These are phyloP conservation scores for Stephania japonica DNA, from an alignment of 164 flowering plant species.

Conservation along the genomic window DNA sequence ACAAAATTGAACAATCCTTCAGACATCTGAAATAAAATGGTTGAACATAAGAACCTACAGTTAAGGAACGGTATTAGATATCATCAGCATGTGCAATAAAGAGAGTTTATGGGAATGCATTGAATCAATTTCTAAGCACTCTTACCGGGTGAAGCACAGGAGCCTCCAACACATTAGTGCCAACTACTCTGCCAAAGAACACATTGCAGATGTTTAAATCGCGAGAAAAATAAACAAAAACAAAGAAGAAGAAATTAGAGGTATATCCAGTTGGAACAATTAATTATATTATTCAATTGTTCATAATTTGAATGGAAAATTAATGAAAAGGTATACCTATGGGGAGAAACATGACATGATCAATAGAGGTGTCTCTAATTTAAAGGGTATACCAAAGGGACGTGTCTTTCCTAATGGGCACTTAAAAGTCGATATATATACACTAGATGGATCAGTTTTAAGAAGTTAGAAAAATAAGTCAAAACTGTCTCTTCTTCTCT, in stretches of 20 bases:
- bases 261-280: too few relatives aligned
- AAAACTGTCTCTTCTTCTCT: too few relatives aligned
- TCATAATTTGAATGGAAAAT: too few relatives aligned
- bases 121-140: not conserved
- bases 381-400: too few relatives aligned
- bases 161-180: conserved; percentile 67
- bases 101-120: not conserved
- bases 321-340: too few relatives aligned
- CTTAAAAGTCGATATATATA: too few relatives aligned
- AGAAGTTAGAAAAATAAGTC: too few relatives aligned
- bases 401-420: too few relatives aligned
- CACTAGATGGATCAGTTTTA: too few relatives aligned
- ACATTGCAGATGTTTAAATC: conserved; percentile 18
- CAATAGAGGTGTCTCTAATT: too few relatives aligned
- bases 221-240: not conserved
- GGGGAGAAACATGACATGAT: too few relatives aligned
- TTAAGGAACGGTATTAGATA: not conserved
- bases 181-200: conserved; percentile 74
- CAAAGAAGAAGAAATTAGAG: not conserved
- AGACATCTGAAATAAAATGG: conserved; percentile 40
- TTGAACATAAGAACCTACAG: not conserved
- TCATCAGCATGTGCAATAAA: not conserved
- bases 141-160: conserved; percentile 91
- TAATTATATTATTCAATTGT: too few relatives aligned
- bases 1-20: conserved; percentile 97